Percentiles rank a stretch among this genome's conserved stretches.
phyloP scores from a whole-genome alignment of 1,284 basidiomycete species.

The Ceratobasidium sp. region DNA sequence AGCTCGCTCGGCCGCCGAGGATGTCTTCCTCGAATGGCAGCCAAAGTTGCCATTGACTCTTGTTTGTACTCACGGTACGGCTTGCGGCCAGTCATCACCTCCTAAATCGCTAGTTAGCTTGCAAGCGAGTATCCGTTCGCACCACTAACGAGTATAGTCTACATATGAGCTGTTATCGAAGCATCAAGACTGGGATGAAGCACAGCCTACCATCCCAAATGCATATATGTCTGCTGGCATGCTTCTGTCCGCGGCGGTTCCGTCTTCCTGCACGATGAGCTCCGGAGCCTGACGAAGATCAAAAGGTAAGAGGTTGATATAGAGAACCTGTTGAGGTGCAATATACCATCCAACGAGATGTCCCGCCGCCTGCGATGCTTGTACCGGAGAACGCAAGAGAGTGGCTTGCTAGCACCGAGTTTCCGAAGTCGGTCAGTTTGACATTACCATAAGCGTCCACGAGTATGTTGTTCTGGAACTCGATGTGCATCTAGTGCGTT shows the following conservation, averaged over 20 bases:
- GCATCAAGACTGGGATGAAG: not conserved
- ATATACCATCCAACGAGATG: not conserved
- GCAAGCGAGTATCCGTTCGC: not conserved
- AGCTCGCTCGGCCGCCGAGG: not conserved
- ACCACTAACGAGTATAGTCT: not conserved
- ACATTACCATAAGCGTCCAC: not conserved
- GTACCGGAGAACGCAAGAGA: not conserved
- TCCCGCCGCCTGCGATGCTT: not conserved
- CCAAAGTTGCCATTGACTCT: not conserved
- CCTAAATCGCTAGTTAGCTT: not conserved
- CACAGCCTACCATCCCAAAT: not conserved
- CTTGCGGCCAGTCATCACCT: not conserved
- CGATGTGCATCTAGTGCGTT: not conserved
- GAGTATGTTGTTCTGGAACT: not conserved
- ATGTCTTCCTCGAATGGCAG: not conserved
- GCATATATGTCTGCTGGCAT: constrained; percentile 14
- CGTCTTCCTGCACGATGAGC: not conserved
- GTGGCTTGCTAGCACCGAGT: not conserved
- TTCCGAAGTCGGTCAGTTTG: not conserved
- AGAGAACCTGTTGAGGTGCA: not conserved
- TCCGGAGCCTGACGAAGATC: not conserved
- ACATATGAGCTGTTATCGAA: not conserved
- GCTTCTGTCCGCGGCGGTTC: not conserved
- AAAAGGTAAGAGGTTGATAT: no score
- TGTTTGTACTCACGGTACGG: not conserved